Percentiles rank a stretch among this genome's conserved stretches.
Evolutionary conservation across 495 filamentous ascomycete genomes (phyloP).

Genomic region (Astrothelium subdiscretum): DNA sequence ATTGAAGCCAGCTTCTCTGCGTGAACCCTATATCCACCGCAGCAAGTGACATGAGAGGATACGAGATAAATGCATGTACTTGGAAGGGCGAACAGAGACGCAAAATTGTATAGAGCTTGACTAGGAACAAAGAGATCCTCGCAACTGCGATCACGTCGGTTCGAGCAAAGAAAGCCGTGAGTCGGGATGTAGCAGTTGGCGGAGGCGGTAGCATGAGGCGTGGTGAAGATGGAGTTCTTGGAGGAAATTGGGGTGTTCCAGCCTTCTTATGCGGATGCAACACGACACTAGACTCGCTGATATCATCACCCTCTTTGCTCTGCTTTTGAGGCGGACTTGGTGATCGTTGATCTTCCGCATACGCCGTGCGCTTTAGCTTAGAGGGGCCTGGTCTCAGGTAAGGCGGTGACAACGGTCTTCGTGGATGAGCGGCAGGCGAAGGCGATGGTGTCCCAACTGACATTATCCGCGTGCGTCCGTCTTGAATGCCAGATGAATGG

Average conservation of each 20-base stretch:
- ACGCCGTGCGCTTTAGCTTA: slow-evolving; percentile 14
- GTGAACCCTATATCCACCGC: slow-evolving; percentile 34
- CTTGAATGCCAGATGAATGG: slow-evolving; percentile 38
- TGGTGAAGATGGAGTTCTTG: slow-evolving; percentile 14
- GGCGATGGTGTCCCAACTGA: slow-evolving; percentile 40
- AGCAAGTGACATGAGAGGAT: slow-evolving; percentile 49
- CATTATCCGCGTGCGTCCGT: slow-evolving; percentile 46
- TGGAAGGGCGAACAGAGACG: slow-evolving; percentile 52
- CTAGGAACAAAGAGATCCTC: slow-evolving; percentile 36
- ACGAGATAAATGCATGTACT: slow-evolving; percentile 45
- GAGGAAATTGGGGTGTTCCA: slow-evolving; percentile 2
- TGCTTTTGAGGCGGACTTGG: slow-evolving; percentile 3
- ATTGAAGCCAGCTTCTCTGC: neutral
- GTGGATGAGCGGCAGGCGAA: slow-evolving; percentile 13
- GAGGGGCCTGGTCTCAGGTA: slow-evolving; percentile 17
- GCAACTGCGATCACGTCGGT: slow-evolving; percentile 18
- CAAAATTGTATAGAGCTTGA: slow-evolving; percentile 44
- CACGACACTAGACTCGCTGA: slow-evolving; percentile 16
- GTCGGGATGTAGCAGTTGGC: slow-evolving; percentile 23
- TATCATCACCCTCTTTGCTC: slow-evolving; percentile 7
- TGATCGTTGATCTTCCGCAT: slow-evolving; percentile 2
- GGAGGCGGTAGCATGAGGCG: slow-evolving; percentile 22
- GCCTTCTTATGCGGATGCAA: slow-evolving; percentile 20
- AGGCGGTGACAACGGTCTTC: slow-evolving; percentile 11
- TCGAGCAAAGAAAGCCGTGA: slow-evolving; percentile 27